Conservation (phyloP, 2,329 filamentous ascomycete genomes). For the Cytospora leucostoma region DNA sequence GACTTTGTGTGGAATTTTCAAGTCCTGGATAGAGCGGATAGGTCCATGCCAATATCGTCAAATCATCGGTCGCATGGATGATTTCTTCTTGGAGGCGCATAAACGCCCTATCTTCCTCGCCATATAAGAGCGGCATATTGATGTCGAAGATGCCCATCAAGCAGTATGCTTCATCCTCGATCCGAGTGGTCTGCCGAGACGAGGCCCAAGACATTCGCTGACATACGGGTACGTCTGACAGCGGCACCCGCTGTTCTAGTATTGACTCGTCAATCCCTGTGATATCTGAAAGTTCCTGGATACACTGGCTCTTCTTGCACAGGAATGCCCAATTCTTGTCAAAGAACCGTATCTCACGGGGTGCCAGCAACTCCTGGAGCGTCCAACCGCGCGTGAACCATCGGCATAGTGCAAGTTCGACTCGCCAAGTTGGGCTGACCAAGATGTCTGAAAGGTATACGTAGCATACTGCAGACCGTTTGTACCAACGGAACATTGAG, state of each 20-base stretch:
- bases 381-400: constrained; percentile 21
- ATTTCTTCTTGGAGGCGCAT: constrained; percentile 9
- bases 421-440: background rate
- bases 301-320: background rate
- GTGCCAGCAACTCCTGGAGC: constrained; percentile 20
- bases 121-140: constrained; percentile 8
- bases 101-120: constrained; percentile 3
- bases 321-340: constrained; percentile 20
- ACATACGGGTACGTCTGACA: constrained; percentile 3
- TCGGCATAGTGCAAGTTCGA: background rate
- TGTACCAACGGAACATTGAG: constrained; percentile 13
- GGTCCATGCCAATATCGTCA: constrained; percentile 3
- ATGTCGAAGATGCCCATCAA: constrained; percentile 12
- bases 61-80: background rate
- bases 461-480: constrained; percentile 1
- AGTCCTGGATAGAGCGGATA: too few species aligned
- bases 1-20: too few species aligned
- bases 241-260: constrained; percentile 25
- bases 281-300: background rate
- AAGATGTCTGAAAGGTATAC: constrained; percentile 15
- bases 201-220: constrained; percentile 1
- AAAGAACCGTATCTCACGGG: constrained; percentile 24
- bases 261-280: background rate
- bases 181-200: background rate
- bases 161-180: constrained; percentile 9